These are phyloP conservation scores for Monosporascus sp. DNA, from an alignment of 2,329 filamentous ascomycete species.

Conservation along the genomic window DNA sequence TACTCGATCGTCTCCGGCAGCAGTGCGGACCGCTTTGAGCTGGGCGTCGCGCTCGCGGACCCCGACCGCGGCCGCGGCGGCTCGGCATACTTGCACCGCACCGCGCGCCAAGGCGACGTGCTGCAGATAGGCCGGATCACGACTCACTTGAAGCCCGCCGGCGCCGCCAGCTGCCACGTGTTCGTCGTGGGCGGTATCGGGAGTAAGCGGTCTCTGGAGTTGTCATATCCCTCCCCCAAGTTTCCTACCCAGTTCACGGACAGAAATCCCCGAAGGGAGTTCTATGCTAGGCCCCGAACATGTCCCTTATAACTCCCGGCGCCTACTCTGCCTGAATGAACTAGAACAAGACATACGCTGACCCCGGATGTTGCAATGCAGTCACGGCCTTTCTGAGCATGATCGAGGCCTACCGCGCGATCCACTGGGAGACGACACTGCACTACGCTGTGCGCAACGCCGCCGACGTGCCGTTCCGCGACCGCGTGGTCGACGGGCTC, in stretches of 20 bases:
- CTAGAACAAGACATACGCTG: too few relatives aligned
- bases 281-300: too few relatives aligned
- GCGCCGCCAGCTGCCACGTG: conserved; percentile 50
- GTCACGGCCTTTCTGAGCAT: conserved; percentile 58
- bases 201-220: too few relatives aligned
- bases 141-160: conserved; percentile 38
- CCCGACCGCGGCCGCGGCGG: conserved; percentile 55
- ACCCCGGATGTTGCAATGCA: too few relatives aligned
- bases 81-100: conserved; percentile 51
- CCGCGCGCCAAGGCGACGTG: conserved; percentile 40
- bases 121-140: conserved; percentile 48
- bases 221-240: too few relatives aligned
- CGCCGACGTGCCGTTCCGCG: conserved; percentile 49
- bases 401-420: conserved; percentile 33
- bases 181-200: conserved; percentile 62
- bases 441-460: conserved; percentile 55
- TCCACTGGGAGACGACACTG: conserved; percentile 45
- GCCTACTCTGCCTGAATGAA: too few relatives aligned
- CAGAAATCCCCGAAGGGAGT: too few relatives aligned
- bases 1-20: conserved; percentile 54
- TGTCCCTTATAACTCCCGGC: too few relatives aligned
- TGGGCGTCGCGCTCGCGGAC: conserved; percentile 53
- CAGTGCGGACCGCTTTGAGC: conserved; percentile 42
- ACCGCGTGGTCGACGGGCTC: conserved; percentile 29
- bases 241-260: too few relatives aligned